phyloP scores from a whole-genome alignment of 2,329 filamentous ascomycete species.

The Diaporthe capsici region DNA sequence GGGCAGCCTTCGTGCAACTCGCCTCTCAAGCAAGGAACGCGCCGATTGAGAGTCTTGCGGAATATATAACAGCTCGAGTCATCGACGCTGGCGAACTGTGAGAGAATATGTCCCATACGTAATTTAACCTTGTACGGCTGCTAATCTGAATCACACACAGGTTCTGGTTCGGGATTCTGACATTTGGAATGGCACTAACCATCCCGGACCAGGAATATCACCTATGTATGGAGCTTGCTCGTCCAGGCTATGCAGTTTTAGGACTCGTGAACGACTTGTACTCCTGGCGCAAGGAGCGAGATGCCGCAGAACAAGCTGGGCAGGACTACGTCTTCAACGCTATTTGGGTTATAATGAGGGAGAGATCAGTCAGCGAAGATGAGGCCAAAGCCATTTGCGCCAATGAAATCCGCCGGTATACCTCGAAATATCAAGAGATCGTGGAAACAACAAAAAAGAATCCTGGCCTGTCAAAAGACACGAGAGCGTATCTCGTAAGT shows the following conservation, averaged over 20 bases:
- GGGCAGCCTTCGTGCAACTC: not conserved
- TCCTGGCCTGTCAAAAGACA: too few relatives aligned
- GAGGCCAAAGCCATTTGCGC: not conserved
- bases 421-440: too few relatives aligned
- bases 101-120: not conserved
- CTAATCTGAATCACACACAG: not conserved
- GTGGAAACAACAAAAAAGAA: too few relatives aligned
- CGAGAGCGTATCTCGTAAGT: too few relatives aligned
- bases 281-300: not conserved
- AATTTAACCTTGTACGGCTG: too few relatives aligned
- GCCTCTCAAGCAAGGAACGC: not conserved
- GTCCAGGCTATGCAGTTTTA: not conserved
- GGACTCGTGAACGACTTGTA: constrained; percentile 1
- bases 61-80: not conserved
- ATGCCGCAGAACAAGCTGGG: not conserved
- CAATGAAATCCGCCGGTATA: not conserved
- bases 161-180: not conserved
- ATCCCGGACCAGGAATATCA: not conserved
- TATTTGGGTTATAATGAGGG: constrained; percentile 3
- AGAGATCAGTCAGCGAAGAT: not conserved
- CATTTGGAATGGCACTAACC: constrained; percentile 1
- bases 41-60: not conserved
- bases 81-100: not conserved
- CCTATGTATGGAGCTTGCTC: not conserved
- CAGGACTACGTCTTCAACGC: constrained; percentile 13